Base-by-base conservation (phyloP, 2,329 filamentous ascomycete species). In the Aspergillus pseudoterreus region DNA sequence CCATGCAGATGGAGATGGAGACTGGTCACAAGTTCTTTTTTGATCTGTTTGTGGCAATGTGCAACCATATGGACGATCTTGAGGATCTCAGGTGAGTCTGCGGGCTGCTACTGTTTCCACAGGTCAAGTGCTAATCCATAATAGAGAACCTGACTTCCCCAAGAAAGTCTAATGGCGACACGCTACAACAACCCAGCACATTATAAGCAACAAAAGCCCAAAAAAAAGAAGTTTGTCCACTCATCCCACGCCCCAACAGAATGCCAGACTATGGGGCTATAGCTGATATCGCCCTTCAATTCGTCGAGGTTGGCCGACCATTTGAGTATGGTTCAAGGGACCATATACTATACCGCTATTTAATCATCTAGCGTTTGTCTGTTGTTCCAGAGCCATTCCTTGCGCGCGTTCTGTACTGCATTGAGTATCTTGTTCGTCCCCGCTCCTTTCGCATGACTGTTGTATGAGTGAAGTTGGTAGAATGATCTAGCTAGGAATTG, bases 1-100 rank as follows among this genome's bases (percentile, higher is more conserved):
- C 92, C 75, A 95, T 96, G 91, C 92, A 96, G 82, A 87, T 88
- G 78, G 92, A 96, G 80, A 96, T 97, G 92, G 90, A 96, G 80
- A 85, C 85, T 74, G 91, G 92, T 72, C 91, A 84, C 76, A 92
- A 92, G 81, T 82, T 96, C 77, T 96, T 94, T 82, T 97, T 97
- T 78, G 92, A 96, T 81, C 80, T 97, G 75, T 97, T 96, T 74
- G 92, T 96, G 71, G 92, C 92, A 67, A 89, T 96, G 87, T 95
- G 90, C 81, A 96, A 96, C 78, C 92, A 96, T 79, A 87, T 96
- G 69, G 92, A 96, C 82, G 92, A 96, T 75, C 85, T 96, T 76
- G 87, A 90, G 76, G 90, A 94, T 71, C 85, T 90, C 74, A 87
- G 83, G 82, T 87, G 85, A 72, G 82, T 53, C 32, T 52, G 35